phyloP scores from a whole-genome alignment of 2,329 filamentous ascomycete genomes.

The Ophiostoma sp. region DNA sequence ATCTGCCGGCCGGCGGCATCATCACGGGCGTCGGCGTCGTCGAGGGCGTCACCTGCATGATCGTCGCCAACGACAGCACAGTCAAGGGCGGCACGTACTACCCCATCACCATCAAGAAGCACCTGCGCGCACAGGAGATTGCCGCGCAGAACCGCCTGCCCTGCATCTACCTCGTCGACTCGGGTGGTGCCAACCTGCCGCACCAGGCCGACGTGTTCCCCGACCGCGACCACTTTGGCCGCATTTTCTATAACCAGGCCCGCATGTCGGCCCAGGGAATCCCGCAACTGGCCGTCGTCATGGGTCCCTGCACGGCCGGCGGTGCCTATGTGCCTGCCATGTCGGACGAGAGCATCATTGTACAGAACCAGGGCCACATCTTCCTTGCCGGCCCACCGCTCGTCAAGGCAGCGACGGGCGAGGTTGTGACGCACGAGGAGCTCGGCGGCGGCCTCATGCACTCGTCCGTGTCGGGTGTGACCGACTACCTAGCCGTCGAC shows the following conservation, averaged over 20 bases:
- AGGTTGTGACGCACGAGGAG: slow-evolving; percentile 84
- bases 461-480: slow-evolving; percentile 84
- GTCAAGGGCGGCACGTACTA: slow-evolving; percentile 98
- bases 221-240: slow-evolving; percentile 88
- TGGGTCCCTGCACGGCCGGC: slow-evolving; percentile 94
- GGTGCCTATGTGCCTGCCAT: slow-evolving; percentile 95
- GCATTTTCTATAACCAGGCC: slow-evolving; percentile 98
- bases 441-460: slow-evolving; percentile 87
- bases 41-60: slow-evolving; percentile 84
- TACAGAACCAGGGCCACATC: slow-evolving; percentile 91
- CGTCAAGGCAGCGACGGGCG: slow-evolving; percentile 92
- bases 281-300: slow-evolving; percentile 89
- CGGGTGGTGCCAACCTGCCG: slow-evolving; percentile 88
- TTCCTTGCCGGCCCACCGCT: slow-evolving; percentile 92
- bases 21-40: slow-evolving; percentile 89
- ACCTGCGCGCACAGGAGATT: slow-evolving; percentile 84
- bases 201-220: slow-evolving; percentile 96
- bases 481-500: slow-evolving; percentile 90
- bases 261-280: slow-evolving; percentile 85
- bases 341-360: slow-evolving; percentile 97
- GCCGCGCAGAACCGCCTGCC: slow-evolving; percentile 77
- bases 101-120: slow-evolving; percentile 96
- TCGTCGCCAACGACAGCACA: slow-evolving; percentile 93
- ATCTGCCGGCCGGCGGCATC: slow-evolving; percentile 78
- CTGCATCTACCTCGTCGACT: slow-evolving; percentile 96